phyloP scores from a whole-genome alignment of 495 filamentous ascomycete genomes.

The Xylaria palmicola region DNA sequence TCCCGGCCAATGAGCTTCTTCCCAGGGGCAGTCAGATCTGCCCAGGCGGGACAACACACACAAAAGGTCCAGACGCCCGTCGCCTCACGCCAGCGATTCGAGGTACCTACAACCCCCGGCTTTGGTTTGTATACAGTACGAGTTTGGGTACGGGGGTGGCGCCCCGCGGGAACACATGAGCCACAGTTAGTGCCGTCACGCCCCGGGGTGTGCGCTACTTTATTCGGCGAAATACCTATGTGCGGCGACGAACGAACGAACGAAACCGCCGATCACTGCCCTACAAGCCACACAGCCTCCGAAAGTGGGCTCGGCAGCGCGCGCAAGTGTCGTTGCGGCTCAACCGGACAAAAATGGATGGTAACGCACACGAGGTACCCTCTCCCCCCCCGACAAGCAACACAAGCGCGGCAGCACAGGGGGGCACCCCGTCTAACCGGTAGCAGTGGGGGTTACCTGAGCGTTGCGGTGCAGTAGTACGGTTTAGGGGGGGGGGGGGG shows the following conservation, averaged over 20 bases:
- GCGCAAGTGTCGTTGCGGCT: background rate
- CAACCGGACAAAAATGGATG: no score
- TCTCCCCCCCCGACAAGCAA: no score
- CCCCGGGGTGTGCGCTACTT: constrained; percentile 11
- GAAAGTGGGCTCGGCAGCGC: background rate
- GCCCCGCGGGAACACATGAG: background rate
- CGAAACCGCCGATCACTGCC: constrained; percentile 5
- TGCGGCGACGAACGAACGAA: background rate
- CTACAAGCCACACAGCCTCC: constrained; percentile 10
- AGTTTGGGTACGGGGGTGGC: background rate
- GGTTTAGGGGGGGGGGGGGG: no score
- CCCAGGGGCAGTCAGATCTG: no score
- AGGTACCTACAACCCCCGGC: no score
- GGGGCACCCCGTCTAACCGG: background rate
- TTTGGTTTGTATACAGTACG: constrained; percentile 12
- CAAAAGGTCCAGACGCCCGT: background rate
- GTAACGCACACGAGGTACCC: no score
- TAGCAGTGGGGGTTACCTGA: no score
- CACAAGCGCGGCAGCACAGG: background rate
- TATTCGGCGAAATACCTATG: background rate
- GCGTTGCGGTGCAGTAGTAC: background rate
- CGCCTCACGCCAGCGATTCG: no score
- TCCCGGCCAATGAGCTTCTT: background rate
- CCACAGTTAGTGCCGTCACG: constrained; percentile 4
- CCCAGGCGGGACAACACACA: no score